Base-by-base conservation (phyloP, 495 filamentous ascomycete species). In the Podospora fimiseda region DNA sequence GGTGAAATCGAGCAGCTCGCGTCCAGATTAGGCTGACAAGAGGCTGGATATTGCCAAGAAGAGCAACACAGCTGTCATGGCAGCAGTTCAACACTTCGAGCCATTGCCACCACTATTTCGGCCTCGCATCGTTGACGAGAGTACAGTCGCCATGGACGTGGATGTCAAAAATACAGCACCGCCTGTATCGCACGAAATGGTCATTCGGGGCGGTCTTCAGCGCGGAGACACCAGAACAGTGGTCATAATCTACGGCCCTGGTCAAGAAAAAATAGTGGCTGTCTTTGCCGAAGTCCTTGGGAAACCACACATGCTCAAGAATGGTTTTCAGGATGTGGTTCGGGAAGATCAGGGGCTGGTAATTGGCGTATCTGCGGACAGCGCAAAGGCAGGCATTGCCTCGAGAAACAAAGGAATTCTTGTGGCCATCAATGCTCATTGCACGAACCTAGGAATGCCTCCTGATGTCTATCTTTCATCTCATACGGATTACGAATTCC, bases 401-500 rank as follows among this genome's bases (percentile, higher is more conserved):
- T 66, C 60, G 7, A 71, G 76, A 42, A 74, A 86, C 57, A 73
- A 66, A 43, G 64, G 69, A 15, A 63, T 74, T 42, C 65, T 82
- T 24, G 73, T 86, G 22, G 65, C 84, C 38, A 87, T 90, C 59
- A 86, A 89, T 58, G 80, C 82, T 2, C 85, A 90, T 56, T 86
- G 84, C 62, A 80, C 89, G 51, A 82, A 82, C 54, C 74, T 82
- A 37, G 80, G 83, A 18, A 84, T 86, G 66, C 78, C 80, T 9
- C 81, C 80, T 15, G 83, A 87, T 53, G 73, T 81, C 36, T 60
- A 73, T 36, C 73, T 89, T 21, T 86, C 81, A 2, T 74, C 80
- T 23, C 61, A 72, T 16, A 88, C 85, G 64, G 82, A 90, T 64
- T 90, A 89, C 67, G 88, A 93, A 66, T 93, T 90, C 57, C 73